Evolutionary conservation across 441 rosid species (phyloP).

Genomic region (Adansonia gregorii): DNA sequence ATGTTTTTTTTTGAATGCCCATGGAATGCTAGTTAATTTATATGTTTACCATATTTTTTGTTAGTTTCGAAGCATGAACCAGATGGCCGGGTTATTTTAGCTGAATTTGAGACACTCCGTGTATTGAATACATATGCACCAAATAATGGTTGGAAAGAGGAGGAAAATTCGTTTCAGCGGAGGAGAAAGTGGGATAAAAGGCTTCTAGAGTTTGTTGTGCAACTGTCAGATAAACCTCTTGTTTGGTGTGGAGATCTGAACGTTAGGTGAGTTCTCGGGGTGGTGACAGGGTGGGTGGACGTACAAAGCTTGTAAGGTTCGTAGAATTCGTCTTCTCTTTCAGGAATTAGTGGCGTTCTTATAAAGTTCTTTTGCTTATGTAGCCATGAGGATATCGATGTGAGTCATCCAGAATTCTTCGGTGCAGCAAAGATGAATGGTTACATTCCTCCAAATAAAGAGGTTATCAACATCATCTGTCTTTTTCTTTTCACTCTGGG

Average conservation of each 20-base stretch:
- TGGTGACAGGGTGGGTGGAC: not conserved
- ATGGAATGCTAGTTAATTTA: constrained; percentile 16
- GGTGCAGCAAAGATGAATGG: constrained; percentile 87
- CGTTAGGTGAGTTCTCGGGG: constrained; percentile 63
- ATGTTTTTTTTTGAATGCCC: not conserved
- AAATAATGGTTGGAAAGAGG: constrained; percentile 99
- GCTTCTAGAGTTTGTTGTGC: constrained; percentile 70
- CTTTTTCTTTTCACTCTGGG: not conserved
- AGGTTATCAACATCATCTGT: constrained; percentile 49
- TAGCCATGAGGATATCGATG: constrained; percentile 97
- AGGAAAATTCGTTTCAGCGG: constrained; percentile 85
- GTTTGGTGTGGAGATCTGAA: constrained; percentile 99
- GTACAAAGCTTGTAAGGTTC: constrained; percentile 2
- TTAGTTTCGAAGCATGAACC: constrained; percentile 86
- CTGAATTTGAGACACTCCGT: constrained; percentile 78
- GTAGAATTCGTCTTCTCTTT: not conserved
- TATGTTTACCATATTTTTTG: constrained; percentile 26
- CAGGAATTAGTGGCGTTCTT: not conserved
- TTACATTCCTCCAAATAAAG: constrained; percentile 87
- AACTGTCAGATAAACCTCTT: constrained; percentile 79
- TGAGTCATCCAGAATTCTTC: constrained; percentile 94
- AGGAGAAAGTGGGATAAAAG: constrained; percentile 98
- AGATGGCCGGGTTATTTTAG: constrained; percentile 94
- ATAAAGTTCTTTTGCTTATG: constrained; percentile 30
- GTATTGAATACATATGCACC: constrained; percentile 88